Evolutionary conservation across 345 rosid genomes (phyloP), one percentile per base, ranked within the genome.

Genomic region (Durio zibethinus): DNA sequence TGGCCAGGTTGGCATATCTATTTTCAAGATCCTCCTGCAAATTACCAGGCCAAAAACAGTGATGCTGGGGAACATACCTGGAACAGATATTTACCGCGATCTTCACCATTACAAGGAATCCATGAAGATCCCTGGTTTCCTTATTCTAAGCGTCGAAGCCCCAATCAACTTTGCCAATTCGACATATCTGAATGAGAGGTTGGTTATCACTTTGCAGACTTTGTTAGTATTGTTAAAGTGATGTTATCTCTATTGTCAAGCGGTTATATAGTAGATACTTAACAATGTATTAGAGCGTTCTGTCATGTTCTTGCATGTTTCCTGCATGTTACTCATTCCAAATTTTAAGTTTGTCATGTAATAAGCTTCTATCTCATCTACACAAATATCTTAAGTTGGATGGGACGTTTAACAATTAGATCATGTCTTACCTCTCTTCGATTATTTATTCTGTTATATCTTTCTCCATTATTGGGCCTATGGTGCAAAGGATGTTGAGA

Each of bases 151-250:
- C 86, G 82, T 93, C 21, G 96, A 93, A 86, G 83, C 99, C 56
- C 90, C 97, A 1, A 86, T 95, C 83, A 95, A 93, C 79, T 95
- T 95, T 76, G 93, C 98, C 47, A 95, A 95, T 75, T 80, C 94
- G 25, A 87, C 87, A 4, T 95, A 95, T 83, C 94, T 95, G 82
- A 88, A 90, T 21, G 98, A 95, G 79, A 90, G 98, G 98, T 91
- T 75, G 10, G 76, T 43, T 54, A 48, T 67, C 47, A 36, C 76
- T 77, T 68, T n/a, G 53, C 53, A 75, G 29, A 40, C 72, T 7
- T 45, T 25, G 45, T 25, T n/a, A n/a, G n/a, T n/a, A n/a, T n/a
- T n/a, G n/a, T n/a, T n/a, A n/a, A n/a, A n/a, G n/a, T n/a, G n/a
- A n/a, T n/a, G n/a, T n/a, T n/a, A n/a, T n/a, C n/a, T n/a, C n/a